Percentiles rank a stretch among this genome's conserved stretches.
These are phyloP conservation scores for Achaetomiella virescens DNA, from an alignment of 495 filamentous ascomycete genomes.

Conservation along the genomic window DNA sequence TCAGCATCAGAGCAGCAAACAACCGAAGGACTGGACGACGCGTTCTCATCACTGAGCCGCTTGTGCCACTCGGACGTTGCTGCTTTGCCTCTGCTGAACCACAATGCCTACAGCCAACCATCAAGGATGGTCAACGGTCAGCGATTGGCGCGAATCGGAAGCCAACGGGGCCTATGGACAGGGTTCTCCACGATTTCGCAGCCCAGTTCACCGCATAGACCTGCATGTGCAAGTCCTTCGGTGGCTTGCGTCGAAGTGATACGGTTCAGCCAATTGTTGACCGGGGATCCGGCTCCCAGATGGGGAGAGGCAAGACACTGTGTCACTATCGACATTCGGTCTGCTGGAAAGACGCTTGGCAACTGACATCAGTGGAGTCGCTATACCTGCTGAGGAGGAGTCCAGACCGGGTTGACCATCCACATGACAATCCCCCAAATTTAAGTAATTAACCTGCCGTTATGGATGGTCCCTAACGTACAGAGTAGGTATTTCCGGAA, in stretches of 20 bases:
- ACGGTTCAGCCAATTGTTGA: background rate
- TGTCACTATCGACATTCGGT: too few relatives aligned
- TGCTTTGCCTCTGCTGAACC: background rate
- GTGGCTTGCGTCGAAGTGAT: background rate
- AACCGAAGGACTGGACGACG: too few relatives aligned
- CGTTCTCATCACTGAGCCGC: too few relatives aligned
- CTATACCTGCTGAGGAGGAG: background rate
- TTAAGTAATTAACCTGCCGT: background rate
- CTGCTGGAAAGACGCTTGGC: too few relatives aligned
- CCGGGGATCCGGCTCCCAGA: too few relatives aligned
- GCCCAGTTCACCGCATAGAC: background rate
- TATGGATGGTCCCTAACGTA: too few relatives aligned
- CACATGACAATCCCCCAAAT: background rate
- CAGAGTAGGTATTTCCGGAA: too few relatives aligned
- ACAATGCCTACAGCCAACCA: too few relatives aligned
- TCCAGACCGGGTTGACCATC: background rate
- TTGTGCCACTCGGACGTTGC: background rate
- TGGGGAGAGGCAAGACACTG: too few relatives aligned
- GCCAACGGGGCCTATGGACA: background rate
- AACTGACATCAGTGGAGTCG: too few relatives aligned
- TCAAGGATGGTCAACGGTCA: background rate
- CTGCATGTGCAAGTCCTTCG: slow-evolving; percentile 5
- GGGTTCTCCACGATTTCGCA: slow-evolving; percentile 6
- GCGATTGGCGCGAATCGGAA: slow-evolving; percentile 3
- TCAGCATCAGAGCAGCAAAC: too few relatives aligned